Evolutionary conservation across 768 basidiomycete genomes (phyloP).

Genomic region (Boletus reticuloceps): DNA sequence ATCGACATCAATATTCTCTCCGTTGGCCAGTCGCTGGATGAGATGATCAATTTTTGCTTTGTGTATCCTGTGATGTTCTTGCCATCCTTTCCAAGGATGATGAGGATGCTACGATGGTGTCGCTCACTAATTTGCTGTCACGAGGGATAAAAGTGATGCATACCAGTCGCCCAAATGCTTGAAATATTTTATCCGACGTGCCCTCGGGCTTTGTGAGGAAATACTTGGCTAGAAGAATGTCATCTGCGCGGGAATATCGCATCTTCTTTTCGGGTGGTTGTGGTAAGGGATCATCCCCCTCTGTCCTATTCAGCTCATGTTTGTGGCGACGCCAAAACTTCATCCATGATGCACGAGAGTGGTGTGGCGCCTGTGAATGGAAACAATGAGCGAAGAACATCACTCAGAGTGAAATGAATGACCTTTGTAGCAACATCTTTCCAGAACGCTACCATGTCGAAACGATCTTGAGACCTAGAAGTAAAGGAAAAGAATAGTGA

Average conservation of each 20-base stretch:
- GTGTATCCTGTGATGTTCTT: constrained; percentile 87
- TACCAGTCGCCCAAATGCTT: constrained; percentile 71
- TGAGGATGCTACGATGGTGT: constrained; percentile 63
- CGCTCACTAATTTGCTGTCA: not conserved
- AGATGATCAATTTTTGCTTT: constrained; percentile 84
- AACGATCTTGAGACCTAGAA: constrained; percentile 51
- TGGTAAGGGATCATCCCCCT: constrained; percentile 69
- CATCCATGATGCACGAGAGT: constrained; percentile 93
- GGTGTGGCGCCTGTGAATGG: constrained; percentile 71
- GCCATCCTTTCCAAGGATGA: constrained; percentile 95
- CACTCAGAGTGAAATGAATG: constrained; percentile 10
- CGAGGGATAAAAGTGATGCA: constrained; percentile 19
- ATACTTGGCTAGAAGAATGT: constrained; percentile 73
- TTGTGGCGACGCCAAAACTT: constrained; percentile 89
- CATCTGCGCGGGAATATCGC: constrained; percentile 79
- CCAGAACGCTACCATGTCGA: constrained; percentile 79
- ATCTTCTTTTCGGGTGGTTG: constrained; percentile 83
- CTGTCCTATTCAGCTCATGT: constrained; percentile 69
- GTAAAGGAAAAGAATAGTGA: constrained; percentile 6
- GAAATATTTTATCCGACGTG: constrained; percentile 82
- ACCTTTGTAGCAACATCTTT: constrained; percentile 74
- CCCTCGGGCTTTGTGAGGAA: constrained; percentile 74
- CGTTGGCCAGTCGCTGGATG: constrained; percentile 56
- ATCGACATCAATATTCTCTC: constrained; percentile 48
- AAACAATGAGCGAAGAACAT: not conserved